Percentiles rank a stretch among this genome's conserved stretches.
Evolutionary conservation across 331 rosid species (phyloP).

Genomic region (Pyracantha coccinea): DNA sequence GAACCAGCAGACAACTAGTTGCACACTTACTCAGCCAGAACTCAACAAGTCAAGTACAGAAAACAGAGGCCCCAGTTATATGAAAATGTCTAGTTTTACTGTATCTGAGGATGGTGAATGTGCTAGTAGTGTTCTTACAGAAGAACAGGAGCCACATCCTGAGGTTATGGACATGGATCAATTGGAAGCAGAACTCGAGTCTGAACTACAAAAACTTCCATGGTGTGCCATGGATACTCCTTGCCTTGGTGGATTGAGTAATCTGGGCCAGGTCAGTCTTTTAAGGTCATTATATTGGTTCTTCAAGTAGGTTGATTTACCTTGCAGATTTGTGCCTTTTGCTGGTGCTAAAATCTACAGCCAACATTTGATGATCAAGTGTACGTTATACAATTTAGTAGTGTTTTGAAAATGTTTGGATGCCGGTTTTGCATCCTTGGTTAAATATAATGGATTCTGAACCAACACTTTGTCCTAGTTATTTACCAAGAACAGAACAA

Average conservation of each 20-base stretch:
- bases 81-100: slow-evolving; percentile 17
- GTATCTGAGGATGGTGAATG: slow-evolving; percentile 38
- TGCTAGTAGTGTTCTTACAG: slow-evolving; percentile 58
- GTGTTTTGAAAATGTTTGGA: neutral
- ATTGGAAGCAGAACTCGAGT: slow-evolving; percentile 60
- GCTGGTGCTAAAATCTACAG: neutral
- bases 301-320: neutral
- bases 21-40: slow-evolving; percentile 15
- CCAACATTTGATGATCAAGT: neutral
- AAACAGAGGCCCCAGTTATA: slow-evolving; percentile 8
- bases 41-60: slow-evolving; percentile 16
- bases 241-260: slow-evolving; percentile 15
- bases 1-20: slow-evolving; percentile 8
- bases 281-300: neutral
- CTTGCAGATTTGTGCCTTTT: neutral
- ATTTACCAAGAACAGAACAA: neutral
- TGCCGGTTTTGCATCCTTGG: neutral
- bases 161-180: slow-evolving; percentile 47
- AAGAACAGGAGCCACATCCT: slow-evolving; percentile 46
- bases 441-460: neutral
- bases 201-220: slow-evolving; percentile 58
- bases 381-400: neutral
- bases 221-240: slow-evolving; percentile 31
- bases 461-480: neutral
- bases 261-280: slow-evolving; percentile 38